A percentile compares a stretch with the other conserved stretches of the same genome.
Conservation (phyloP, 176 grass and related monocot species). For the Avena eriantha region DNA sequence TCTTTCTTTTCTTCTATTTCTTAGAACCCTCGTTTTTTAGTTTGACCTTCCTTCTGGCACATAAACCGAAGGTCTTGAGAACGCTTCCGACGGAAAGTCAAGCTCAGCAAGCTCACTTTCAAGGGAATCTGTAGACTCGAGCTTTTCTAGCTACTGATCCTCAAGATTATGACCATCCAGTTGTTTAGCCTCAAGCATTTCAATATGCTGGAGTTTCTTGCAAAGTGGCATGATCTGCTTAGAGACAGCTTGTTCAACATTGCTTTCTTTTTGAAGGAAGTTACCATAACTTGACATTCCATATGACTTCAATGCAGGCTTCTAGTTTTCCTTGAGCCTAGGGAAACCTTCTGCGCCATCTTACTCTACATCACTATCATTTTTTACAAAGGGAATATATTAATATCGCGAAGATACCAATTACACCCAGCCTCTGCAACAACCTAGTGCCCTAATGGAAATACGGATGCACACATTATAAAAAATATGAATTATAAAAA, state of each 20-base stretch:
- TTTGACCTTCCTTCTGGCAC: constrained; percentile 54
- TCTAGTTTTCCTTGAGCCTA: constrained; percentile 55
- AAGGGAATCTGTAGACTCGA: constrained; percentile 70
- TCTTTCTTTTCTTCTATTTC: constrained; percentile 88
- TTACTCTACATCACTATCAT: constrained; percentile 35
- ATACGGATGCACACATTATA: no score
- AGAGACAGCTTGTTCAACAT: constrained; percentile 67
- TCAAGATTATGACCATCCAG: constrained; percentile 79
- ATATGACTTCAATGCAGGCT: constrained; percentile 54
- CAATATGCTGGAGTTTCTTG: constrained; percentile 99
- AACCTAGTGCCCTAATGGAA: no score
- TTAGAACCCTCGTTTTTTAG: constrained; percentile 74
- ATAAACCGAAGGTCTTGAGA: constrained; percentile 45
- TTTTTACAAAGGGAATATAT: no score
- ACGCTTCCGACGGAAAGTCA: constrained; percentile 60
- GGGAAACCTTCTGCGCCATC: constrained; percentile 53
- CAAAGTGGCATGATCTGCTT: constrained; percentile 86
- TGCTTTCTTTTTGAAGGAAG: constrained; percentile 64
- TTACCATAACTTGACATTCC: constrained; percentile 63
- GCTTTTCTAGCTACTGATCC: constrained; percentile 83
- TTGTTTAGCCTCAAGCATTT: constrained; percentile 85
- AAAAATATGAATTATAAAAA: no score
- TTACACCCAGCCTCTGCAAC: no score
- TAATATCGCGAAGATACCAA: no score
- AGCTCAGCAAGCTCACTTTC: constrained; percentile 80